Percentiles rank a stretch among this genome's conserved stretches.
These are phyloP conservation scores for Agapanthus africanus DNA, from an alignment of 106 monocot species.

Conservation along the genomic window DNA sequence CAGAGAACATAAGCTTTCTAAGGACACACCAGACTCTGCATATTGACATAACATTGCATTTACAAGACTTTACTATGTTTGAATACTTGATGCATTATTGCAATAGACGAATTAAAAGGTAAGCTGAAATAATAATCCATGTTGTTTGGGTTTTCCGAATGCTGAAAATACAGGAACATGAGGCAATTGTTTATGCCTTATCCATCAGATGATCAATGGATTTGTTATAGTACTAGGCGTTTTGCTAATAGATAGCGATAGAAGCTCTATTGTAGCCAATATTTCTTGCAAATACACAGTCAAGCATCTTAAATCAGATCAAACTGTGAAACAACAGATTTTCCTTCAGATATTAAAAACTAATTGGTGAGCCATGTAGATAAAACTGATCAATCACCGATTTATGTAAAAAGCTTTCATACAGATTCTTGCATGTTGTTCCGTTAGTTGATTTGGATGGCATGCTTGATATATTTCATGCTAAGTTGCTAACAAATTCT, in stretches of 20 bases:
- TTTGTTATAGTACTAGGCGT: neutral
- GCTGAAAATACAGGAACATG: neutral
- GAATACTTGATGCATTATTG: neutral
- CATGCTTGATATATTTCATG: neutral
- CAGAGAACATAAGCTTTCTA: neutral
- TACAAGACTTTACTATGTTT: neutral
- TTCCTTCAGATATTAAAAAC: neutral
- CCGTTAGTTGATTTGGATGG: neutral
- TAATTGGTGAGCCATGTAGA: neutral
- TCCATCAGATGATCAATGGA: neutral
- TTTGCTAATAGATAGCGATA: neutral
- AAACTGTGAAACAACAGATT: neutral
- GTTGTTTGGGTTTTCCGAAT: neutral
- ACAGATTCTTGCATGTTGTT: neutral
- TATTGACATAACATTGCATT: neutral
- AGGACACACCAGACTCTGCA: neutral
- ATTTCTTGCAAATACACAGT: neutral
- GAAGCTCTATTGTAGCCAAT: neutral
- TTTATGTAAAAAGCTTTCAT: neutral
- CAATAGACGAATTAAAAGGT: neutral
- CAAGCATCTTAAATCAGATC: constrained; percentile 1
- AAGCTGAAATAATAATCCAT: neutral
- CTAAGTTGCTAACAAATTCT: neutral
- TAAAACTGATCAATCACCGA: neutral
- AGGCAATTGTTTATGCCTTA: neutral